Base-by-base conservation (phyloP, 306 rosid genomes). In the Cicer bijugum region DNA sequence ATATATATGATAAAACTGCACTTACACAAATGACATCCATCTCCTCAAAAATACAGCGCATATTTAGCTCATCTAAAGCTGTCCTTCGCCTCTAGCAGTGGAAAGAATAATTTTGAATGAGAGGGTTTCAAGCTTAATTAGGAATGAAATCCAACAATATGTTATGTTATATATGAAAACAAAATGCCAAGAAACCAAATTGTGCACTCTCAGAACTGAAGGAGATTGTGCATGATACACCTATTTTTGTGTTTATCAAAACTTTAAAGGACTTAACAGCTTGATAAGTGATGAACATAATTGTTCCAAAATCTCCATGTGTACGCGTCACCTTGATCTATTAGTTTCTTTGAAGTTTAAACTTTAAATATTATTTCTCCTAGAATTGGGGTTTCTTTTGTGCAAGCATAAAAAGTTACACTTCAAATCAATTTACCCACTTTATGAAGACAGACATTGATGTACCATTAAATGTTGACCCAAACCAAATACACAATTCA, bases 31-130 rank as follows among this genome's bases (percentile, higher is more conserved):
- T 80, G 38, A 91, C 91, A 75, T 94, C 98, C 45, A 80, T 81
- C 90, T 94, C 98, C 80, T 85, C 87, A 39, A 94, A 94, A 82
- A 94, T 86, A 62, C 85, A 66, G 56, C 98, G 90, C 98, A 94
- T 91, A 75, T 94, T 94, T 76, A 94, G 91, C 77, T 94, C 98
- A 82, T 94, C 98, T 48, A 86, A 7, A 20, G 96, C 89, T 65
- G 97, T 91, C 81, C 95, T 82, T 47, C 96, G 96, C 72, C 98
- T 94, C 98, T 94, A 69, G 69, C 72, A 83, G 73, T 40, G 62
- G 20, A 50, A 69, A 81, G 16, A 69, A 69, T 14, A 61, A 43
- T 38, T 61, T 12, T 17, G 20, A 80, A 61, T 80, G 38, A 81
- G 84, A 19, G 67, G 23, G 9, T 51, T 50, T 40, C 73, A 39